A percentile compares a stretch with the other conserved stretches of the same genome.
phyloP scores from a whole-genome alignment of 768 basidiomycete species.

The Mycena albidolilacea region DNA sequence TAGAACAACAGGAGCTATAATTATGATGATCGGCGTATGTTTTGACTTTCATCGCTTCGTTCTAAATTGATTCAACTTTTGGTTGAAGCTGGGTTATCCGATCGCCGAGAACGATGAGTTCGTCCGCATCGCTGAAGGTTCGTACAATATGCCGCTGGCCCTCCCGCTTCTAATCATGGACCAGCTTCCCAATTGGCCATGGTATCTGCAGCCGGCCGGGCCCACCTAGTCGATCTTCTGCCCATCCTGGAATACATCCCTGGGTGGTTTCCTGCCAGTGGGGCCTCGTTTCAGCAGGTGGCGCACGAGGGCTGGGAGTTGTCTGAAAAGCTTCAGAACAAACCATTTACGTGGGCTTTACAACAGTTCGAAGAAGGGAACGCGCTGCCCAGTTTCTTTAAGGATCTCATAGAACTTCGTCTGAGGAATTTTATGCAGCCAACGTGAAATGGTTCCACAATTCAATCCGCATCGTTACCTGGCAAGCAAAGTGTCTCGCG shows the following conservation, averaged over 20 bases:
- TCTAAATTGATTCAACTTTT: neutral
- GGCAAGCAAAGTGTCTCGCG: too few species aligned
- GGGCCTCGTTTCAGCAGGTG: conserved; percentile 53
- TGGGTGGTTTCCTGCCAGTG: conserved; percentile 51
- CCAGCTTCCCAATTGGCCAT: conserved; percentile 48
- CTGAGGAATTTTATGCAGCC: too few species aligned
- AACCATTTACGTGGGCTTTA: conserved; percentile 39
- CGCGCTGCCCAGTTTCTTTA: conserved; percentile 40
- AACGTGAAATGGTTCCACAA: too few species aligned
- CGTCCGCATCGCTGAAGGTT: conserved; percentile 48
- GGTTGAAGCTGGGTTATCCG: conserved; percentile 31
- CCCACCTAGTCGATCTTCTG: conserved; percentile 54
- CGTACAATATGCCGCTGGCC: neutral
- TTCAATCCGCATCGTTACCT: too few species aligned
- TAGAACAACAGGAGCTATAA: conserved; percentile 39
- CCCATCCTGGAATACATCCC: conserved; percentile 52
- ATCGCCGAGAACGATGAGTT: conserved; percentile 39
- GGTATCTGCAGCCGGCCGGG: conserved; percentile 52
- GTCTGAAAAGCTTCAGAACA: conserved; percentile 22
- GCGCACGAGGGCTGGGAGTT: conserved; percentile 41
- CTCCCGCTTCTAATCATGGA: neutral
- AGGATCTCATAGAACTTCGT: conserved; percentile 31
- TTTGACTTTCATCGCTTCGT: neutral
- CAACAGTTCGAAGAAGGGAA: conserved; percentile 34
- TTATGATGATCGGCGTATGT: conserved; percentile 38